These are phyloP conservation scores for Haematococcus lacustris DNA, from an alignment of 139 green algal species.

Conservation along the genomic window DNA sequence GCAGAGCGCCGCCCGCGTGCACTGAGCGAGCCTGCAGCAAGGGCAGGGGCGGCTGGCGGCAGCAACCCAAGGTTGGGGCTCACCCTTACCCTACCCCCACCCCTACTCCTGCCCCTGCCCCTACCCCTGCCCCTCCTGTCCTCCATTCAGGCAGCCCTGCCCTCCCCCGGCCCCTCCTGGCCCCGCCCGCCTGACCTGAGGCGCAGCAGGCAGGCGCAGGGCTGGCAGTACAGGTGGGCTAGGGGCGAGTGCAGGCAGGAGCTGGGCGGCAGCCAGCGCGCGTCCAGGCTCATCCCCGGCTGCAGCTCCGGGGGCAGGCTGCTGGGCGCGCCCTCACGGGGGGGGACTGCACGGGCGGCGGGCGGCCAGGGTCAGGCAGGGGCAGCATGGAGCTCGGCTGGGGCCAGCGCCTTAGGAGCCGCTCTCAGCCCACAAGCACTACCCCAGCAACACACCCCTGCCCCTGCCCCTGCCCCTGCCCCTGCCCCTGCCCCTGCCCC, in stretches of 20 bases:
- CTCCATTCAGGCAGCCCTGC: background rate
- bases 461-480: too few relatives aligned
- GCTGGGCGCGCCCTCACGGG: background rate
- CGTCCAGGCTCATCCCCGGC: background rate
- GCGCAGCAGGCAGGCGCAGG: background rate
- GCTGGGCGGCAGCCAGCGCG: background rate
- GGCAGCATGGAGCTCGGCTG: too few relatives aligned
- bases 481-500: too few relatives aligned
- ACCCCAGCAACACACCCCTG: too few relatives aligned
- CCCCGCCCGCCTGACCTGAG: background rate
- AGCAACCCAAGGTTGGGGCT: background rate
- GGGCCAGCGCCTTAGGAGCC: too few relatives aligned
- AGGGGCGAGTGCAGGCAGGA: background rate
- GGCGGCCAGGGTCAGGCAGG: background rate
- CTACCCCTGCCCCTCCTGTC: too few relatives aligned
- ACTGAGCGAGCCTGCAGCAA: background rate
- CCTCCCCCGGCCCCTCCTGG: background rate
- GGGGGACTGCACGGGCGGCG: background rate
- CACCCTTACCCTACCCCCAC: too few relatives aligned
- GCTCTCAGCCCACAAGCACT: too few relatives aligned
- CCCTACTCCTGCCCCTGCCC: too few relatives aligned
- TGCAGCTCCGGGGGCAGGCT: background rate
- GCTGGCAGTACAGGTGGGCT: background rate
- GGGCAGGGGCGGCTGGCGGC: too few relatives aligned
- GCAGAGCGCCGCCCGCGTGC: background rate